phyloP scores from a whole-genome alignment of 768 basidiomycete genomes.

The Hypsizygus marmoreus region DNA sequence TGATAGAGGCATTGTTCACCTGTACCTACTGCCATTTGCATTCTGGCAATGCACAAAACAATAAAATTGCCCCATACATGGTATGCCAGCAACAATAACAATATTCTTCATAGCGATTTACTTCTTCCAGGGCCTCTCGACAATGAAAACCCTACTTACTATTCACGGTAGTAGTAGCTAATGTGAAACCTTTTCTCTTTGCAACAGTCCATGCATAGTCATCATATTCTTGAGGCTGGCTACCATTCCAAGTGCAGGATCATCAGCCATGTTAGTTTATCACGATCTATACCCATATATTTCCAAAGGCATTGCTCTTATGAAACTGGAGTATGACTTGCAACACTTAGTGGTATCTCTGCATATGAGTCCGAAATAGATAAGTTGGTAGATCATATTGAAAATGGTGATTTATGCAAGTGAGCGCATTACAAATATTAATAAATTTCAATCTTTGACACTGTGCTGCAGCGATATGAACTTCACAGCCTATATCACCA shows the following conservation, averaged over 20 bases:
- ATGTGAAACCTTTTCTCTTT: not conserved
- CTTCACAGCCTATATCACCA: not conserved
- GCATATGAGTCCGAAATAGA: not conserved
- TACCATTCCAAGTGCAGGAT: not conserved
- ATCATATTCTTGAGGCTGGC: not conserved
- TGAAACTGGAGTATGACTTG: not conserved
- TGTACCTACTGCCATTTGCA: too few species aligned
- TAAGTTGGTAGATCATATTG: not conserved
- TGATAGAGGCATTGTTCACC: too few species aligned
- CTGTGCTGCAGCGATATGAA: not conserved
- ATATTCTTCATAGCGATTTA: slow-evolving; percentile 6
- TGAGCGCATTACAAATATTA: too few species aligned
- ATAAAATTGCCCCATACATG: too few species aligned
- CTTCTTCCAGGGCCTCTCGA: not conserved
- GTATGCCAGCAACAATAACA: too few species aligned
- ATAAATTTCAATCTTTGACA: not conserved
- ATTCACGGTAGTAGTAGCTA: not conserved
- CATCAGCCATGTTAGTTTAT: not conserved
- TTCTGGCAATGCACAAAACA: too few species aligned
- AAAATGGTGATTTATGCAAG: not conserved
- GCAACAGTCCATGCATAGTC: not conserved
- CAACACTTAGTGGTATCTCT: not conserved
- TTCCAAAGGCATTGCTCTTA: not conserved
- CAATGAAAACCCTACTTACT: not conserved
- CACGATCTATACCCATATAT: not conserved